Evolutionary conservation across 2,329 filamentous ascomycete genomes (phyloP).

Genomic region (Epichloe amarillans): DNA sequence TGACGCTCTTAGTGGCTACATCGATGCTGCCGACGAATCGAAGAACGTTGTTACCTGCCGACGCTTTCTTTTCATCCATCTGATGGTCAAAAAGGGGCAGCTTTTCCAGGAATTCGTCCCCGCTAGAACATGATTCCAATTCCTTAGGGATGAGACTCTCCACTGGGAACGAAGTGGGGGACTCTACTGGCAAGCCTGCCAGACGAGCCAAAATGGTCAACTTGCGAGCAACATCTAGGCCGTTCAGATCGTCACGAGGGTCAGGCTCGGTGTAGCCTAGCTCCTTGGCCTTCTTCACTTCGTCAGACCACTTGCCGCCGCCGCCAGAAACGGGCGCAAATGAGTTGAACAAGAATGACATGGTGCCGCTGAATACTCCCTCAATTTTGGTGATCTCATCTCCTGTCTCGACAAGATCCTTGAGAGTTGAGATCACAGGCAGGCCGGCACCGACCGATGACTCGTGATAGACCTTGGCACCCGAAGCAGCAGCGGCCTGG

Average conservation of each 20-base stretch:
- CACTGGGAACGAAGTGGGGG: constrained; percentile 81
- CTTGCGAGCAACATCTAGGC: constrained; percentile 86
- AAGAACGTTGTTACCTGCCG: constrained; percentile 82
- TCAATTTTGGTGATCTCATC: constrained; percentile 87
- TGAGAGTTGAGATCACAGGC: constrained; percentile 83
- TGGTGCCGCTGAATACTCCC: constrained; percentile 93
- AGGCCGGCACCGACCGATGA: constrained; percentile 87
- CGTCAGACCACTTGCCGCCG: constrained; percentile 77
- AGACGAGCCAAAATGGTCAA: constrained; percentile 86
- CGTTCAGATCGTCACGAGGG: constrained; percentile 75
- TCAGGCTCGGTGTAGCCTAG: constrained; percentile 88
- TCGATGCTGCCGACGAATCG: constrained; percentile 92
- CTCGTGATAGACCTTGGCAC: constrained; percentile 86
- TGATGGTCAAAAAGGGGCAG: constrained; percentile 66
- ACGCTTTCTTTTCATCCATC: constrained; percentile 80
- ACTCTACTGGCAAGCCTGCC: constrained; percentile 67
- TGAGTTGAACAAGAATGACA: constrained; percentile 96
- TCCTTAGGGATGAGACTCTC: constrained; percentile 85
- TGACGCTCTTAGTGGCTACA: constrained; percentile 64
- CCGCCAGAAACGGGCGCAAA: constrained; percentile 69
- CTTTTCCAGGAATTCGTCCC: constrained; percentile 73
- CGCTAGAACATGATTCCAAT: constrained; percentile 61
- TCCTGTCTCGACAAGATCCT: constrained; percentile 87
- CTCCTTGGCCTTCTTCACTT: constrained; percentile 84
- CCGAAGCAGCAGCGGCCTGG: constrained; percentile 50